These are phyloP conservation scores for Austroboletus niveus DNA, from an alignment of 1,284 basidiomycete species.

Conservation along the genomic window DNA sequence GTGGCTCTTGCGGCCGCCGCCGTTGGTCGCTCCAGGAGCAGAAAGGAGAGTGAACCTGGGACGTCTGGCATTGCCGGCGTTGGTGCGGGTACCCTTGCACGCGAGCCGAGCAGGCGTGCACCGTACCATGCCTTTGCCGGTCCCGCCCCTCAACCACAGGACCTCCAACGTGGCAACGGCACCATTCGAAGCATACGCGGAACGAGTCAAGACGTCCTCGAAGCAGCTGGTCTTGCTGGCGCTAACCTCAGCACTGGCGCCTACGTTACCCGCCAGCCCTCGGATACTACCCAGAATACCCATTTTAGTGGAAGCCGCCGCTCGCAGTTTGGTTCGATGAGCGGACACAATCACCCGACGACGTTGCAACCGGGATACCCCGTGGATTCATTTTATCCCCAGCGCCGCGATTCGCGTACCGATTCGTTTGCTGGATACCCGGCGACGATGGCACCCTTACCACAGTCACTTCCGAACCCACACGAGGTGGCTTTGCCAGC, in stretches of 20 bases:
- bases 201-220: constrained; percentile 28
- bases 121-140: constrained; percentile 53
- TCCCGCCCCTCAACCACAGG: constrained; percentile 19
- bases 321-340: constrained; percentile 24
- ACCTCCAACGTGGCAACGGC: constrained; percentile 8
- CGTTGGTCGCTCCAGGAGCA: constrained; percentile 25
- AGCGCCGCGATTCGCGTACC: constrained; percentile 13
- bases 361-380: constrained; percentile 27
- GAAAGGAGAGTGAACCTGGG: constrained; percentile 33
- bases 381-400: constrained; percentile 25
- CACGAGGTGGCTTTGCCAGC: constrained; percentile 10
- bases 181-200: constrained; percentile 18
- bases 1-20: constrained; percentile 40
- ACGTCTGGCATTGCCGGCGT: constrained; percentile 39
- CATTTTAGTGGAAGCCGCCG: constrained; percentile 16
- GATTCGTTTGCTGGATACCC: constrained; percentile 33
- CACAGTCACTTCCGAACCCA: constrained; percentile 28
- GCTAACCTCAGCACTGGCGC: constrained; percentile 10
- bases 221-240: constrained; percentile 26
- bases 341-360: constrained; percentile 13
- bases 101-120: constrained; percentile 33
- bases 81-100: constrained; percentile 39
- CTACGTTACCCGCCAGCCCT: constrained; percentile 20
- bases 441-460: constrained; percentile 12
- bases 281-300: constrained; percentile 25